Evolutionary conservation across 805 yeast genomes (phyloP).

Genomic region (Ogataea dorogensis): DNA sequence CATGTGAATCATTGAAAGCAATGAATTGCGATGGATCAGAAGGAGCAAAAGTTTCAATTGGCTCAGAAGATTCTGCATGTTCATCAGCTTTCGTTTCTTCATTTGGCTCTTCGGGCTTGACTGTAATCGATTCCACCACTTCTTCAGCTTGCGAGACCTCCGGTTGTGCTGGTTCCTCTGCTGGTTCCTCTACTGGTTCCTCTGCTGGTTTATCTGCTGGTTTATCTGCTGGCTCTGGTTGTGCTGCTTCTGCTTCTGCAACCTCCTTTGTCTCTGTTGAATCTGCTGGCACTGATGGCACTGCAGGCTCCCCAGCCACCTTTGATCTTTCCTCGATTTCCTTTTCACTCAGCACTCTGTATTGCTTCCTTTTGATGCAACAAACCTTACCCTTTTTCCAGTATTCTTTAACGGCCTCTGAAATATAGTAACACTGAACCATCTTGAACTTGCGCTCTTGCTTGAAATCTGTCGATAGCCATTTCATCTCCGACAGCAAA

Average conservation of each 20-base stretch:
- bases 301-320: constrained; percentile 12
- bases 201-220: not conserved
- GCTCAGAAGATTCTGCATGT: constrained; percentile 1
- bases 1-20: constrained; percentile 3
- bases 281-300: too few relatives aligned
- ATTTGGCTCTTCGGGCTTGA: constrained; percentile 1
- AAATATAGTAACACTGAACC: constrained; percentile 65
- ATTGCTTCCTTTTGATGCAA: constrained; percentile 56
- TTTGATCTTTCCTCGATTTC: constrained; percentile 7
- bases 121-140: not conserved
- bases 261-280: too few relatives aligned
- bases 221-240: not conserved
- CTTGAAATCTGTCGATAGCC: constrained; percentile 78
- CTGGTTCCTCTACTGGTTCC: not conserved
- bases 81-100: constrained; percentile 4
- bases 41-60: not conserved
- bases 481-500: constrained; percentile 71
- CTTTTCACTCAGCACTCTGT: constrained; percentile 29
- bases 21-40: constrained; percentile 34
- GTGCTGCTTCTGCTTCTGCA: constrained; percentile 1
- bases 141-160: constrained; percentile 1
- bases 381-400: constrained; percentile 74
- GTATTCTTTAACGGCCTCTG: constrained; percentile 72
- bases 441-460: constrained; percentile 69
- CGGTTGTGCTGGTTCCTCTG: not conserved